Conservation (phyloP, 2,329 filamentous ascomycete genomes). For the Balansia obtecta region DNA sequence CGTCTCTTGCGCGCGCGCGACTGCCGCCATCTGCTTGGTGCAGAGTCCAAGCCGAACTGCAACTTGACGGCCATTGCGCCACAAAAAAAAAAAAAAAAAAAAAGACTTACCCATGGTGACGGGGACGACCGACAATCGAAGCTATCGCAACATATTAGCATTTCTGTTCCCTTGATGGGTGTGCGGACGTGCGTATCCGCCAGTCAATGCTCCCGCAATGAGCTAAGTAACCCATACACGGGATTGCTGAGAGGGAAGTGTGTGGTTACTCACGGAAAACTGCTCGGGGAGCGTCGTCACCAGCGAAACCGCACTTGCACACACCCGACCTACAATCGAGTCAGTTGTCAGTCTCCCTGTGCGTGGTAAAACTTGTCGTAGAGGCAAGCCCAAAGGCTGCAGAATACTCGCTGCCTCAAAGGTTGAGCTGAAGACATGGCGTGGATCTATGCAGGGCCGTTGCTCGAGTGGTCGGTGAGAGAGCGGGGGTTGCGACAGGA, state of each 20-base stretch:
- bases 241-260: slow-evolving; percentile 16
- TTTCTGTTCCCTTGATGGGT: slow-evolving; percentile 1
- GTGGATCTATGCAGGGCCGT: slow-evolving; percentile 5
- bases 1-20: neutral
- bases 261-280: slow-evolving; percentile 84
- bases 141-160: slow-evolving; percentile 44
- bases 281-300: slow-evolving; percentile 99
- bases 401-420: neutral
- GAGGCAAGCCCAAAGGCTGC: neutral
- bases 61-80: neutral
- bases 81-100: neutral
- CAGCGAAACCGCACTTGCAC: slow-evolving; percentile 99
- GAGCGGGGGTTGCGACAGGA: slow-evolving; percentile 13
- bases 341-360: slow-evolving; percentile 22
- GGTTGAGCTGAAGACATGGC: neutral
- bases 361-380: neutral
- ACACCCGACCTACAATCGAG: slow-evolving; percentile 78
- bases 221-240: slow-evolving; percentile 8
- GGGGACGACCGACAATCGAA: slow-evolving; percentile 98
- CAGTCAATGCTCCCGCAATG: slow-evolving; percentile 4
- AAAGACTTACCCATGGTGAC: slow-evolving; percentile 91
- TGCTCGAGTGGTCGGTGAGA: slow-evolving; percentile 22
- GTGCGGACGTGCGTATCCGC: neutral
- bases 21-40: neutral
- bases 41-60: neutral